Evolutionary conservation across 2,329 filamentous ascomycete genomes (phyloP).

Genomic region (Decorospora gaudefroyi): DNA sequence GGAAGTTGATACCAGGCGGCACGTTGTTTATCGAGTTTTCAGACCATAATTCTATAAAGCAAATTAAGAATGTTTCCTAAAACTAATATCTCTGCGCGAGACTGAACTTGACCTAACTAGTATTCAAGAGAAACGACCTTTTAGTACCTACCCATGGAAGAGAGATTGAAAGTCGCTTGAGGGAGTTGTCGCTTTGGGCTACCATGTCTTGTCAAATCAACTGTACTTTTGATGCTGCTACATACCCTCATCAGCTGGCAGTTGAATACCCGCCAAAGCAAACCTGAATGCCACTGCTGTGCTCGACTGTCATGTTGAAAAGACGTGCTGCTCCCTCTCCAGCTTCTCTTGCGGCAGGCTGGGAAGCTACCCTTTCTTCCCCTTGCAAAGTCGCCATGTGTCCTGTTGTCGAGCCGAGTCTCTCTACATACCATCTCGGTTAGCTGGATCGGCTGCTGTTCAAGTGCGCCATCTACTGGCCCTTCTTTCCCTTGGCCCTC

Average conservation of each 20-base stretch:
- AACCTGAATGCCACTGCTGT: constrained; percentile 2
- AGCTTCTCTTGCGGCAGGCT: background rate
- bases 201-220: constrained; percentile 15
- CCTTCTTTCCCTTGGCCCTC: constrained; percentile 50
- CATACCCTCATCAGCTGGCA: constrained; percentile 10
- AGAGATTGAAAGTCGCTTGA: constrained; percentile 7
- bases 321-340: constrained; percentile 7
- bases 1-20: no score
- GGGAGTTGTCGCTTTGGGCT: constrained; percentile 27
- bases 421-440: background rate
- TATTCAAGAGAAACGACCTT: no score
- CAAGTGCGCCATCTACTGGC: constrained; percentile 8
- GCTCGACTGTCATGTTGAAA: constrained; percentile 14
- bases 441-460: background rate
- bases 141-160: constrained; percentile 5
- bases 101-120: no score
- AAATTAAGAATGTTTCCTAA: no score
- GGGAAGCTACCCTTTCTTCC: no score
- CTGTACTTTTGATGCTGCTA: constrained; percentile 16
- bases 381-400: no score
- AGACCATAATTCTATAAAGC: background rate
- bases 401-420: background rate
- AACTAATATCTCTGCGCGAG: no score
- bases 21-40: no score
- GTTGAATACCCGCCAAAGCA: constrained; percentile 14